Evolutionary conservation across 78 protist species (phyloP).

Genomic region (Mastigamoeba balamuthi): DNA sequence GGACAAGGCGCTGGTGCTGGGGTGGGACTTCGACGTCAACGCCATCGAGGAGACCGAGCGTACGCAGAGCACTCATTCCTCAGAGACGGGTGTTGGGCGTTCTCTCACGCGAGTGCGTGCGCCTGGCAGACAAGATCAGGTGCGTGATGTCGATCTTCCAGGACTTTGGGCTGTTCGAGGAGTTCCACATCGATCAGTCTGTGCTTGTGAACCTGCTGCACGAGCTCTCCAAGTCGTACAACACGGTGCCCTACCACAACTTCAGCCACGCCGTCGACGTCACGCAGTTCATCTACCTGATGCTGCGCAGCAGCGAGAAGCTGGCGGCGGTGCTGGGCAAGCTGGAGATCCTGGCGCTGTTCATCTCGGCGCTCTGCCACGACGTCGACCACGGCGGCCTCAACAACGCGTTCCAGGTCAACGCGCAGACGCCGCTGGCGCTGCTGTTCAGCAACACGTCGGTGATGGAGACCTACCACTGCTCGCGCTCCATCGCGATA

Average conservation of each 20-base stretch:
- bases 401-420: slow-evolving; percentile 18
- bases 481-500: slow-evolving; percentile 1
- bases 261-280: slow-evolving; percentile 10
- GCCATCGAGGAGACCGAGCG: neutral
- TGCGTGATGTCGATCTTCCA: slow-evolving; percentile 8
- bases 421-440: slow-evolving; percentile 27
- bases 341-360: neutral
- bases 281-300: neutral
- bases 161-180: neutral
- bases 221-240: neutral
- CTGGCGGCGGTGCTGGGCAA: neutral
- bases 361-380: slow-evolving; percentile 1
- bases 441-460: slow-evolving; percentile 24
- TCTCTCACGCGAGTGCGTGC: no score
- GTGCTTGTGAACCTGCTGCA: neutral
- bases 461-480: slow-evolving; percentile 22
- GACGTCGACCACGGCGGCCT: slow-evolving; percentile 9
- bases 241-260: slow-evolving; percentile 11
- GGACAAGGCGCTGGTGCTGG: neutral
- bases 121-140: no score
- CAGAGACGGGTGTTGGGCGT: no score
- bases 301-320: neutral
- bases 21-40: neutral
- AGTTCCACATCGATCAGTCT: neutral
- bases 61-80: no score